Base-by-base conservation (phyloP, 805 yeast genomes). In the Wickerhamomyces sydowiorum region DNA sequence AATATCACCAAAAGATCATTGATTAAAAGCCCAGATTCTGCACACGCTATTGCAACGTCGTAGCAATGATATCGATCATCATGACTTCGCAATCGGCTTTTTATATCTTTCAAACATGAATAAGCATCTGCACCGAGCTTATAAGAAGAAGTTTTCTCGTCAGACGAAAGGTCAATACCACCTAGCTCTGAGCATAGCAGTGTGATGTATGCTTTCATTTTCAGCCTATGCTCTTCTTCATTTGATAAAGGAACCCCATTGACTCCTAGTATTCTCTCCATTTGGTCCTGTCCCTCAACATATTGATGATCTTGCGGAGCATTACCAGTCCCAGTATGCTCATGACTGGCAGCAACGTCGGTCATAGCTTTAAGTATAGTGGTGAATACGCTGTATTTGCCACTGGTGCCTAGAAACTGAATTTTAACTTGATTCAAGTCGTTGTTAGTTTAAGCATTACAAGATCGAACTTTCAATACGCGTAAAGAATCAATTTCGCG, bases 101-200 rank as follows among this genome's bases (percentile, higher is more conserved):
- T 88, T 47, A 93, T 62, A 62, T 93, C 99, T 51, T 85, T 82
- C 25, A 93, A 64, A 62, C 97, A 56, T 10, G 53, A 39, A 42
- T 77, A 60, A 2, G 95, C 95, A 55, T 91, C 97, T 45, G 83
- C 88, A 10, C 98, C 98, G 3, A 90, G 71, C 45, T 76, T 78
- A 55, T 93, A 93, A 0, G 79, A 78, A 0, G 73, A 70, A 3
- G 73, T 72, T 2, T 62, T 59, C 3, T 57, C 48, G 5, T 64
- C 59, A 0, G 82, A 67, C 1, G 82, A 63, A 37, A 82, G 76
- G 61, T 90, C 96, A 1, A 82, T 75, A 2, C 97, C 98, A 41
- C 99, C 99, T 3, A 91, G 70, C 0, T 98, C 96, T 4, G 96
- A 78, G 4, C 89, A 87, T 31, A 90, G 70, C 34, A 86, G 78